phyloP scores from a whole-genome alignment of 257 asterid genomes.

The Nicotiana noctiflora region DNA sequence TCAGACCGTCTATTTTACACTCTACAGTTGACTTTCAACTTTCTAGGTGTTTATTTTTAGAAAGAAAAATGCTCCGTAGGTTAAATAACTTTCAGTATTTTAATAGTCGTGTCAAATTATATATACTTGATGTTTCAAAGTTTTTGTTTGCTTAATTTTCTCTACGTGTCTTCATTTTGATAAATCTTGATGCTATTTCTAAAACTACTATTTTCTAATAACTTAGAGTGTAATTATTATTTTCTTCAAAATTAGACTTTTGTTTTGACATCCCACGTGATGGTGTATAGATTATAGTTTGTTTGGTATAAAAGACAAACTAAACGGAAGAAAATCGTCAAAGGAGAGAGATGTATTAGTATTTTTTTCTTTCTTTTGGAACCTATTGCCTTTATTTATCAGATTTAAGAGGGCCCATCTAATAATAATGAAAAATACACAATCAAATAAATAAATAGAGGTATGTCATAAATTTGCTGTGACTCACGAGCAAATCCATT shows the following conservation, averaged over 20 bases:
- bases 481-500: constrained; percentile 2
- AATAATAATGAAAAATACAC: background rate
- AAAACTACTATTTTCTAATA: no score
- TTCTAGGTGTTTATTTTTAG: background rate
- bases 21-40: no score
- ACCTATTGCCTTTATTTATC: background rate
- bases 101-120: background rate
- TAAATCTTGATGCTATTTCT: no score
- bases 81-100: background rate
- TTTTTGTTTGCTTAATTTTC: background rate
- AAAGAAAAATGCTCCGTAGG: background rate
- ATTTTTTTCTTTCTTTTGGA: no score
- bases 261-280: constrained; percentile 12
- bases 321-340: constrained; percentile 12
- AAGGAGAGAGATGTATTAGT: background rate
- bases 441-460: background rate
- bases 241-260: background rate
- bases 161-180: no score
- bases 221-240: background rate
- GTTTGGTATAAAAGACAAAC: constrained; percentile 13
- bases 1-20: background rate
- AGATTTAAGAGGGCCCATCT: background rate
- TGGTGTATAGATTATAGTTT: background rate
- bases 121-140: background rate
- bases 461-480: background rate